Evolutionary conservation across 805 yeast genomes (phyloP), one percentile per base, ranked within the genome.

Genomic region (Kazachstania psychrophila): DNA sequence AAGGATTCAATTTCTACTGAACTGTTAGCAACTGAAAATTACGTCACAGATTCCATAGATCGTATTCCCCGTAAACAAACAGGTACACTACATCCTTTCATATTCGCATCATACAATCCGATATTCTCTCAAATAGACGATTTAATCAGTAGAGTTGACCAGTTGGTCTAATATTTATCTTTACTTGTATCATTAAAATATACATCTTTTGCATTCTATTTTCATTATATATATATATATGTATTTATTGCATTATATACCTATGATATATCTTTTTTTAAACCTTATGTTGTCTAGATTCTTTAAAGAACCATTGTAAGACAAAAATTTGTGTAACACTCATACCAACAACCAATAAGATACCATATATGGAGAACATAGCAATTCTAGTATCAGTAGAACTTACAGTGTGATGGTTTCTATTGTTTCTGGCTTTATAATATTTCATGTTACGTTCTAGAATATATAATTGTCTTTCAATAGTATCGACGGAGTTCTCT

Each of bases 361-460:
- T 77, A 49, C 77, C 85, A 48, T 75, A 69, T 17, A 77, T 58
- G n/a, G 84, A 76, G 48, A 79, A 77, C 65, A 72, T 69, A 43
- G 73, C 72, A 41, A 79, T 76, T 59, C 85, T 66, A 8, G 66
- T 56, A 48, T 74, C 80, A 4, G 85, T 78, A 12, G 80, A 73
- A 47, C 66, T 69, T 34, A 79, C 86, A 26, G 87, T 79, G 36
- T 37, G 80, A 75, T 85, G 92, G 65, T 89, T 89, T 65, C 97
- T 75, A 64, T 77, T 77, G 62, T 84, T 89, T 66, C 98, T 79
- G 10, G 94, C 78, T 62, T 78, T 82, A 69, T 88, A 87, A 62
- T 88, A 82, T 49, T 79, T 83, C 56, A 89, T 64, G 26, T 77
- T 66, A 46, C 70, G 70, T 48, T 70, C 64, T 43, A 82, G 63